Conservation (phyloP, 495 filamentous ascomycete genomes). For the Pyrenopolyporus hunteri region DNA sequence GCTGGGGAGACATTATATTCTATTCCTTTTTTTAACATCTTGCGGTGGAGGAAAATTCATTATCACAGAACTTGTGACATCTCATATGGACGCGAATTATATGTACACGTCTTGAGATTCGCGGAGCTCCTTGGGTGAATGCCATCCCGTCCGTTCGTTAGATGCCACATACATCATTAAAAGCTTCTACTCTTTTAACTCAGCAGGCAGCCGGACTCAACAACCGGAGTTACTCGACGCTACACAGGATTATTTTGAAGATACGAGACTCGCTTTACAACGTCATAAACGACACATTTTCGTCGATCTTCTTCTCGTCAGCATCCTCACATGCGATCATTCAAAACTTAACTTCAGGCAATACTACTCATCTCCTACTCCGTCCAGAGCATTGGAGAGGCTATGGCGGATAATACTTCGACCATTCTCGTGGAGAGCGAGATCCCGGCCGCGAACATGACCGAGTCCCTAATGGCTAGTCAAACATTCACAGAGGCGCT, state of each 20-base stretch:
- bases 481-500: constrained; percentile 34
- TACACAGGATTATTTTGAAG: background rate
- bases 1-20: constrained; percentile 9
- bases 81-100: constrained; percentile 5
- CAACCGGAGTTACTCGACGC: no score
- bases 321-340: background rate
- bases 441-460: constrained; percentile 30
- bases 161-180: background rate
- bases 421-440: constrained; percentile 27
- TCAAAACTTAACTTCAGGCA: background rate
- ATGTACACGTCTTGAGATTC: background rate
- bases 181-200: background rate
- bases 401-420: constrained; percentile 38
- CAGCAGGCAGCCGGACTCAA: no score
- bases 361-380: background rate
- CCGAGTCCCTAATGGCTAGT: constrained; percentile 8
- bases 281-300: background rate
- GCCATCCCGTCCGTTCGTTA: no score
- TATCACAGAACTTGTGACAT: background rate
- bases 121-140: background rate
- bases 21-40: background rate
- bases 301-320: background rate
- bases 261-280: background rate
- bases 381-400: background rate
- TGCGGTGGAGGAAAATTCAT: background rate